Percentiles rank a stretch among this genome's conserved stretches.
Evolutionary conservation across 305 asterid genomes (phyloP).

Genomic region (Fraxinus sp.): DNA sequence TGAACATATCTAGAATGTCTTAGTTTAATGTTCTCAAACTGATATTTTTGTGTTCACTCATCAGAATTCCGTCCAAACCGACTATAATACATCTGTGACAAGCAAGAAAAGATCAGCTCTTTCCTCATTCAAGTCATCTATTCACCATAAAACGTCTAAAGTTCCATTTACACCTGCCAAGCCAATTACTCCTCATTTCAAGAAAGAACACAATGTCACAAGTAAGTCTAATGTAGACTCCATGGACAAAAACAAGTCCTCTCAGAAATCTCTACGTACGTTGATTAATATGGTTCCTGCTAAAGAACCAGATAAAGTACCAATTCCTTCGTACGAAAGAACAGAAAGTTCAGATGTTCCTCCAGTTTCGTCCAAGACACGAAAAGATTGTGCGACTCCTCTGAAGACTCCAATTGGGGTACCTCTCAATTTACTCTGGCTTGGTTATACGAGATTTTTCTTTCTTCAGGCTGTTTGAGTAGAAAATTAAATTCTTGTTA

Average conservation of each 20-base stretch:
- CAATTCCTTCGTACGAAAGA: slow-evolving; percentile 31
- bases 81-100: slow-evolving; percentile 25
- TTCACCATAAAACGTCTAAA: slow-evolving; percentile 41
- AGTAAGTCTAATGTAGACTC: slow-evolving; percentile 27
- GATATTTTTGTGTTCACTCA: slow-evolving; percentile 17
- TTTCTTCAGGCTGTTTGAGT: not conserved
- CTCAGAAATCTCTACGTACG: slow-evolving; percentile 48
- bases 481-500: slow-evolving; percentile 9
- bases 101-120: slow-evolving; percentile 43
- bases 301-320: slow-evolving; percentile 38
- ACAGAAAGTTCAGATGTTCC: slow-evolving; percentile 31
- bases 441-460: not conserved
- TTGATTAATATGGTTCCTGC: slow-evolving; percentile 43
- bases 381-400: slow-evolving; percentile 44
- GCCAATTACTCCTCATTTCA: slow-evolving; percentile 44
- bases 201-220: slow-evolving; percentile 41
- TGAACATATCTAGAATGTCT: not conserved
- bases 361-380: slow-evolving; percentile 22
- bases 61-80: slow-evolving; percentile 36
- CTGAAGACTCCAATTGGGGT: slow-evolving; percentile 47
- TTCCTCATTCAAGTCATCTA: slow-evolving; percentile 38
- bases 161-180: slow-evolving; percentile 49
- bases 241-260: slow-evolving; percentile 29
- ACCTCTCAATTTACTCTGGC: slow-evolving; percentile 12
- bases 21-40: slow-evolving; percentile 8